phyloP scores from a whole-genome alignment of 352 stramenopile species.

The Pythium aphanidermatum region DNA sequence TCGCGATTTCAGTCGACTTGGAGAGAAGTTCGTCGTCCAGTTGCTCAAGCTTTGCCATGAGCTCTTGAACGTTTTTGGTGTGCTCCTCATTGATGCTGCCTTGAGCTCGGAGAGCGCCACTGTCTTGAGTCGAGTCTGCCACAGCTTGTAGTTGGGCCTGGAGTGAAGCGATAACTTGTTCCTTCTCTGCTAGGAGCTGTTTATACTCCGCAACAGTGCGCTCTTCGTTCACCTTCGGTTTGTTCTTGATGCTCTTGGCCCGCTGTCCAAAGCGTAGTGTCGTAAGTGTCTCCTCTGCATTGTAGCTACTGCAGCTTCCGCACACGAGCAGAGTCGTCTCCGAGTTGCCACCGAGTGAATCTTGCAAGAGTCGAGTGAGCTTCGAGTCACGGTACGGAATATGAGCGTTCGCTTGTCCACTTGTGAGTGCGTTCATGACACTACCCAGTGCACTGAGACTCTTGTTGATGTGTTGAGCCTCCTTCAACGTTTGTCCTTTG shows the following conservation, averaged over 20 bases:
- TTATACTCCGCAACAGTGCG: conserved; percentile 79
- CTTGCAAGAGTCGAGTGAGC: conserved; percentile 81
- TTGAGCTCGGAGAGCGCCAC: background rate
- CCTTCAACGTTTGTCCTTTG: conserved; percentile 88
- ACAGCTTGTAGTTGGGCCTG: conserved; percentile 29
- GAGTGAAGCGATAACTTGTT: conserved; percentile 43
- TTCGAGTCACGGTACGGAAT: conserved; percentile 90
- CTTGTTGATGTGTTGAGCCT: conserved; percentile 90
- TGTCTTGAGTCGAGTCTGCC: conserved; percentile 3
- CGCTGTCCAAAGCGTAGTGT: conserved; percentile 74
- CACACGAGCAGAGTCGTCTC: conserved; percentile 67
- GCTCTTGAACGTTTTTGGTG: conserved; percentile 20
- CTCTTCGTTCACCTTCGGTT: conserved; percentile 85
- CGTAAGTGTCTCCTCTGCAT: conserved; percentile 63
- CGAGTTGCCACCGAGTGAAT: conserved; percentile 74
- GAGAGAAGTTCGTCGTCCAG: conserved; percentile 57
- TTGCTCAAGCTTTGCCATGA: conserved; percentile 43
- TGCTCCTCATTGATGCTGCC: background rate
- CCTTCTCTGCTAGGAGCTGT: conserved; percentile 47
- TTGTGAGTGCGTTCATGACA: conserved; percentile 88
- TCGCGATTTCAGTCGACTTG: conserved; percentile 42
- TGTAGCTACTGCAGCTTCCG: conserved; percentile 60
- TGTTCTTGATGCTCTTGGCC: conserved; percentile 79
- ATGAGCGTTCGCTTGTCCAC: conserved; percentile 81
- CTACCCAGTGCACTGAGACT: conserved; percentile 84